These are phyloP conservation scores for Strobilomyces echinocephalus DNA, from an alignment of 768 basidiomycete genomes.

Conservation along the genomic window DNA sequence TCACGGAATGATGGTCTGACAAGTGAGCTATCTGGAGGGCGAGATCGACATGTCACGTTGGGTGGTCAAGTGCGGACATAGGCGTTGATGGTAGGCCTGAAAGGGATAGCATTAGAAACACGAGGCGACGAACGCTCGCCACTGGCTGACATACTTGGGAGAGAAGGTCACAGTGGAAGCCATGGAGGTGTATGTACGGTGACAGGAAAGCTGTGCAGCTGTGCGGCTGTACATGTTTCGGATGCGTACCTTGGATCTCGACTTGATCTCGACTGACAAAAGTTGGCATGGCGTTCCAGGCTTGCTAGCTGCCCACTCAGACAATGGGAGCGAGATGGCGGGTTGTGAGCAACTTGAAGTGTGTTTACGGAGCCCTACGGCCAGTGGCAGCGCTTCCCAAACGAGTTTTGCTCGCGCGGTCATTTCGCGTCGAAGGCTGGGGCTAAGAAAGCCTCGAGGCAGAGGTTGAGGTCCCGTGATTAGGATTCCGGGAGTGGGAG, in stretches of 20 bases:
- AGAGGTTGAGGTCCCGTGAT: conserved; percentile 23
- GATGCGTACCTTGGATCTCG: neutral
- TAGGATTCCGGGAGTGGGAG: conserved; percentile 1
- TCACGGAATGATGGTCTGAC: conserved; percentile 1
- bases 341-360: neutral
- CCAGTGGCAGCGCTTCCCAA: neutral
- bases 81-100: conserved; percentile 14
- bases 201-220: conserved; percentile 3
- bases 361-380: neutral
- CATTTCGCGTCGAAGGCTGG: conserved; percentile 25
- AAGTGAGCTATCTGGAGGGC: neutral
- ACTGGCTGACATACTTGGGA: conserved; percentile 9
- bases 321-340: neutral
- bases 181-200: neutral
- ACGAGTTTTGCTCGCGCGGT: conserved; percentile 11
- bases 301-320: neutral
- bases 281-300: neutral
- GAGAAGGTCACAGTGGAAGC: neutral
- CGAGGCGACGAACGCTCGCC: conserved; percentile 13
- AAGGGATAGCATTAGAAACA: conserved; percentile 14
- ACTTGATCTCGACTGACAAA: neutral
- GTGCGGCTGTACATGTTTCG: conserved; percentile 12
- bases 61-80: conserved; percentile 16
- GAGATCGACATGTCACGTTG: conserved; percentile 23
- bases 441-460: conserved; percentile 27